phyloP scores from a whole-genome alignment of 2,329 filamentous ascomycete species.

The Blumeria hordei region DNA sequence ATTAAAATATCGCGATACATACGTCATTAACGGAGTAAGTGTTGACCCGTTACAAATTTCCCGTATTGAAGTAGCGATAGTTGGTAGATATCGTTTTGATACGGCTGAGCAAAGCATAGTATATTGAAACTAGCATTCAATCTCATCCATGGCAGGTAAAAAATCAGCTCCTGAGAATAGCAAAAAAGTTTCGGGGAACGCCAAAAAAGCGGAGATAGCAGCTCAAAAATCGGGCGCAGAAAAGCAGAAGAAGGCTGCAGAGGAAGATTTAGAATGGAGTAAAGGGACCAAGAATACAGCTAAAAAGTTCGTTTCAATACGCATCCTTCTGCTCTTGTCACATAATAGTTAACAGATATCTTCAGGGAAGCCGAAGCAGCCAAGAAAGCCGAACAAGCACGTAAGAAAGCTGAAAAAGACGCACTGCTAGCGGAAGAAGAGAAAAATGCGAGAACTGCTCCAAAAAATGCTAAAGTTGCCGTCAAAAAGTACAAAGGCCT shows the following conservation, averaged over 20 bases:
- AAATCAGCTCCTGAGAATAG: conserved; percentile 49
- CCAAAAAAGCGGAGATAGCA: conserved; percentile 74
- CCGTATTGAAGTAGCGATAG: too few species aligned
- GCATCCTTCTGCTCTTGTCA: too few species aligned
- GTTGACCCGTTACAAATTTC: too few species aligned
- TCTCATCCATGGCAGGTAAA: conserved; percentile 37
- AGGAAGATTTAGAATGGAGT: conserved; percentile 54
- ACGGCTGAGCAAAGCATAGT: too few species aligned
- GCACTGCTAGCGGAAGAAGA: conserved; percentile 69
- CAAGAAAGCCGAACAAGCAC: conserved; percentile 59
- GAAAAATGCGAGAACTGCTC: conserved; percentile 43
- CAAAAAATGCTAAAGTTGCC: conserved; percentile 44
- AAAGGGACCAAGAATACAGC: conserved; percentile 65
- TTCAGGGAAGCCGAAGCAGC: conserved; percentile 58
- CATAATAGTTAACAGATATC: not conserved
- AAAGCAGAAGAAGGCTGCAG: conserved; percentile 37
- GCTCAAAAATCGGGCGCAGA: conserved; percentile 53
- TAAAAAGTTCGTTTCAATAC: conserved; percentile 47
- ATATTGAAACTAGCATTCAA: too few species aligned
- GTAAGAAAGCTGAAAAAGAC: conserved; percentile 82
- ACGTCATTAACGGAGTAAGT: too few species aligned
- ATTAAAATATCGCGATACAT: too few species aligned
- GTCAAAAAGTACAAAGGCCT: conserved; percentile 45
- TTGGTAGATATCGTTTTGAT: too few species aligned
- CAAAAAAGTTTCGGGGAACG: conserved; percentile 79